These are phyloP conservation scores for Kodamaea plutei DNA, from an alignment of 1,139 yeast species.

Conservation along the genomic window DNA sequence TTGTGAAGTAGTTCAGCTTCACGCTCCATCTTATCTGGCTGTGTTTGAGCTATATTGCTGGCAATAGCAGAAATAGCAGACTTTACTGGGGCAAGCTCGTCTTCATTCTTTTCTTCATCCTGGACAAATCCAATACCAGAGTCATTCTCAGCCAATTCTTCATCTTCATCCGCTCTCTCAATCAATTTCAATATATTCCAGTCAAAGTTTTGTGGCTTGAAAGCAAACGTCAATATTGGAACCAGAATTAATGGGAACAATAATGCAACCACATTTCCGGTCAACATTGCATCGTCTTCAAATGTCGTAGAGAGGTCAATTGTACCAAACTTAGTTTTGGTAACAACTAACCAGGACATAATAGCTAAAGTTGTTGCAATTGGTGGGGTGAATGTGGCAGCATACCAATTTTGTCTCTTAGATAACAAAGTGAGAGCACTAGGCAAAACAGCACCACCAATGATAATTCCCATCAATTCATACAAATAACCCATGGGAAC, in stretches of 20 bases:
- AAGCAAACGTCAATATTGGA: conserved; percentile 60
- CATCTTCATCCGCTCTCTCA: conserved; percentile 63
- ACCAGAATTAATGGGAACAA: conserved; percentile 66
- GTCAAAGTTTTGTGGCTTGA: conserved; percentile 71
- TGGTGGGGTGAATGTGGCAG: conserved; percentile 60
- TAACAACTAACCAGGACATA: conserved; percentile 61
- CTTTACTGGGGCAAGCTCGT: conserved; percentile 35
- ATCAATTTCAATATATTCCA: conserved; percentile 59
- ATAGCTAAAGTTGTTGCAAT: conserved; percentile 60
- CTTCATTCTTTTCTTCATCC: conserved; percentile 14
- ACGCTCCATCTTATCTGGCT: conserved; percentile 34
- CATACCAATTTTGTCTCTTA: conserved; percentile 56
- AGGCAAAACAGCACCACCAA: conserved; percentile 83
- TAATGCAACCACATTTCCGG: conserved; percentile 81
- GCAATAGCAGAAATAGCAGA: conserved; percentile 41
- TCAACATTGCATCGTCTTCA: conserved; percentile 75
- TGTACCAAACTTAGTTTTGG: conserved; percentile 49
- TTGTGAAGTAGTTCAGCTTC: conserved; percentile 43
- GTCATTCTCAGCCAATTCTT: conserved; percentile 40
- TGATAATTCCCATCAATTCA: conserved; percentile 82
- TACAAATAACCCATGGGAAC: conserved; percentile 83
- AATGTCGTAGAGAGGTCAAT: conserved; percentile 65
- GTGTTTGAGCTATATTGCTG: conserved; percentile 36
- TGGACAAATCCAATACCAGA: conserved; percentile 14
- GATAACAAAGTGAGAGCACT: conserved; percentile 69